Conservation (phyloP, 139 green algal genomes). For the Ostreobium quekettii region DNA sequence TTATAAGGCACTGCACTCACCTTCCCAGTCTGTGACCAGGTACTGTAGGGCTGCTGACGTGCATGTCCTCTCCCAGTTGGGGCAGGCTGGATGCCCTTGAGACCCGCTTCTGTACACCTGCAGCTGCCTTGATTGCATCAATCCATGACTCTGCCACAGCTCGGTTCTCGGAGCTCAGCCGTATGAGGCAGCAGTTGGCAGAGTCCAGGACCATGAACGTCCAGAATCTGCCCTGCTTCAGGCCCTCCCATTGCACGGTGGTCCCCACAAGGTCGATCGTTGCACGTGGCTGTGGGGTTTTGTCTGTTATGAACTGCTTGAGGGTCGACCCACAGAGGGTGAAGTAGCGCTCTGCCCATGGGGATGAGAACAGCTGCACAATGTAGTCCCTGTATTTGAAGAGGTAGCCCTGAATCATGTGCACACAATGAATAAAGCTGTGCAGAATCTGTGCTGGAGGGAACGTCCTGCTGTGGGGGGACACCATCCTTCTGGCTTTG, state of each 20-base stretch:
- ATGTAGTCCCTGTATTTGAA: conserved; percentile 13
- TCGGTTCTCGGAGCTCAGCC: conserved; percentile 9
- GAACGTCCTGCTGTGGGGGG: too few relatives aligned
- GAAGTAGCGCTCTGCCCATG: conserved; percentile 8
- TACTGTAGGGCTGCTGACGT: too few relatives aligned
- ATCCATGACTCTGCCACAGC: too few relatives aligned
- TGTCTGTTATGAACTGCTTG: conserved; percentile 1
- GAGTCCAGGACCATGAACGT: neutral
- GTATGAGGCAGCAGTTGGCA: neutral
- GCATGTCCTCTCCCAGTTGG: too few relatives aligned
- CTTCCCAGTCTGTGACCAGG: too few relatives aligned
- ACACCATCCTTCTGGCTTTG: too few relatives aligned
- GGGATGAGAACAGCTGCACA: neutral
- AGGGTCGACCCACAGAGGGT: neutral
- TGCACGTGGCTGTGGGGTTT: neutral
- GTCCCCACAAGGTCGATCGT: neutral
- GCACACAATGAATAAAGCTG: too few relatives aligned
- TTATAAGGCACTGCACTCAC: too few relatives aligned
- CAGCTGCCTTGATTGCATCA: too few relatives aligned
- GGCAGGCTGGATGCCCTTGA: too few relatives aligned
- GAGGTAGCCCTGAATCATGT: conserved; percentile 7
- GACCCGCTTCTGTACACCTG: too few relatives aligned
- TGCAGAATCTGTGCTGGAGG: too few relatives aligned
- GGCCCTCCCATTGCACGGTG: conserved; percentile 7
- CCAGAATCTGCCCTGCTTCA: conserved; percentile 8